phyloP scores from a whole-genome alignment of 176 grass and related monocot species.

The Oropetium thomaeum region DNA sequence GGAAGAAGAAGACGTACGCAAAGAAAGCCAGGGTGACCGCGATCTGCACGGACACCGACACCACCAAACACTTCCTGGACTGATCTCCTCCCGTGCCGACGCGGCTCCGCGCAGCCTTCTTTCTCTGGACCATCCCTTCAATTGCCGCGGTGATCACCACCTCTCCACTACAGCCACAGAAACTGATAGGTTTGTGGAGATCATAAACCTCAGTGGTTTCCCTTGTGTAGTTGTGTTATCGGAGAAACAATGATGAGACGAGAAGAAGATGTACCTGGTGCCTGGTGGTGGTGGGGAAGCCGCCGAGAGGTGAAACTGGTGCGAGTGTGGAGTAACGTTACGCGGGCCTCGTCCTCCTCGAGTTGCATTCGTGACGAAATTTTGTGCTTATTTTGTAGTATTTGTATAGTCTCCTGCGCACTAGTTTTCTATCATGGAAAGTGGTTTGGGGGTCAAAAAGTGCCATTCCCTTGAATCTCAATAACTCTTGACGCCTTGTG shows the following conservation, averaged over 20 bases:
- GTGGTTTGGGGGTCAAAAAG: background rate
- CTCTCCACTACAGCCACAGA: background rate
- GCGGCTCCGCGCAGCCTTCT: constrained; percentile 32
- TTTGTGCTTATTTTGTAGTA: too few relatives aligned
- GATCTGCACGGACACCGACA: constrained; percentile 49
- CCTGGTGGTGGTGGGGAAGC: background rate
- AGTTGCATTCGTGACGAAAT: background rate
- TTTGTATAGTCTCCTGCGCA: too few relatives aligned
- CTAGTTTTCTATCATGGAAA: background rate
- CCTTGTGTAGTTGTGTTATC: background rate
- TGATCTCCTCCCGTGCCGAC: constrained; percentile 2
- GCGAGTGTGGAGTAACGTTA: background rate
- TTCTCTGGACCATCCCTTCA: constrained; percentile 33
- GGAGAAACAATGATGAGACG: constrained; percentile 14
- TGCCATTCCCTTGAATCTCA: background rate
- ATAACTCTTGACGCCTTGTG: background rate
- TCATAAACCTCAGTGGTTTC: too few relatives aligned
- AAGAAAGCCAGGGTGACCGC: constrained; percentile 57
- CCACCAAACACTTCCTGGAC: constrained; percentile 37
- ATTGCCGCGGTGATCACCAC: constrained; percentile 25
- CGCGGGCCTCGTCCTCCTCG: background rate
- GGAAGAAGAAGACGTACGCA: constrained; percentile 50
- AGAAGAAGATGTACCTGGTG: background rate
- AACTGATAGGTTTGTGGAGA: constrained; percentile 25
- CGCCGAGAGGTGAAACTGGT: background rate